Evolutionary conservation across 2,329 filamentous ascomycete species (phyloP).

Genomic region (Epichloe sibirici): DNA sequence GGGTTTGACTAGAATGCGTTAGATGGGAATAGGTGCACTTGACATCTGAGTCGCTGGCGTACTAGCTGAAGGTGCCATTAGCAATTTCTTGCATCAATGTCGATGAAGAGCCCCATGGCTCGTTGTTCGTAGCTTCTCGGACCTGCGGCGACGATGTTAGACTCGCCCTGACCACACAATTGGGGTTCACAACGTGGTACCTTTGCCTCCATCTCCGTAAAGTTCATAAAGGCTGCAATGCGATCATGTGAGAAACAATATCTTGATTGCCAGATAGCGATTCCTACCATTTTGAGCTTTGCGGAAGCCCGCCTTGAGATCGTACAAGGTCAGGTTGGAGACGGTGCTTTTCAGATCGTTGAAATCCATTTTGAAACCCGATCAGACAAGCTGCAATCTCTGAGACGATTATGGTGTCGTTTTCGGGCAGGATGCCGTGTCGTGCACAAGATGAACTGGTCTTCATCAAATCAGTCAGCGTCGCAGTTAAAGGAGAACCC

Average conservation of each 20-base stretch:
- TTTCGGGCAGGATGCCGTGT: neutral
- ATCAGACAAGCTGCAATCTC: neutral
- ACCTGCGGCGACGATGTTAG: slow-evolving; percentile 41
- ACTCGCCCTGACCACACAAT: slow-evolving; percentile 4
- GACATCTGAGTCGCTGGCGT: slow-evolving; percentile 24
- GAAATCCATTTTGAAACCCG: slow-evolving; percentile 58
- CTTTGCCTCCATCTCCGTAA: slow-evolving; percentile 81
- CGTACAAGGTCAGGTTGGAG: slow-evolving; percentile 85
- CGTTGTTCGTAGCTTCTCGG: slow-evolving; percentile 96
- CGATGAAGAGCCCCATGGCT: slow-evolving; percentile 84
- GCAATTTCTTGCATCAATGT: slow-evolving; percentile 96
- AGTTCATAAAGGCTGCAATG: slow-evolving; percentile 84
- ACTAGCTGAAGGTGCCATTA: slow-evolving; percentile 98
- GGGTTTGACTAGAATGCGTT: slow-evolving; percentile 57
- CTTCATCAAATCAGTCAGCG: neutral
- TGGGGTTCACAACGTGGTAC: slow-evolving; percentile 20
- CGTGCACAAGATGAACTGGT: neutral
- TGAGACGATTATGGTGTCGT: neutral
- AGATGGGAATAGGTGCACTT: neutral
- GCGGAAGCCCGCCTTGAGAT: slow-evolving; percentile 85
- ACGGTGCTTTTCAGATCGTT: slow-evolving; percentile 76
- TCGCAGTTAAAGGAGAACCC: neutral
- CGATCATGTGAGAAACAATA: slow-evolving; percentile 16
- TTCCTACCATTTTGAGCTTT: slow-evolving; percentile 87
- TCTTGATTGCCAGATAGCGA: slow-evolving; percentile 2